phyloP scores from a whole-genome alignment of 2,329 filamentous ascomycete genomes.

The Sclerotinia minor region DNA sequence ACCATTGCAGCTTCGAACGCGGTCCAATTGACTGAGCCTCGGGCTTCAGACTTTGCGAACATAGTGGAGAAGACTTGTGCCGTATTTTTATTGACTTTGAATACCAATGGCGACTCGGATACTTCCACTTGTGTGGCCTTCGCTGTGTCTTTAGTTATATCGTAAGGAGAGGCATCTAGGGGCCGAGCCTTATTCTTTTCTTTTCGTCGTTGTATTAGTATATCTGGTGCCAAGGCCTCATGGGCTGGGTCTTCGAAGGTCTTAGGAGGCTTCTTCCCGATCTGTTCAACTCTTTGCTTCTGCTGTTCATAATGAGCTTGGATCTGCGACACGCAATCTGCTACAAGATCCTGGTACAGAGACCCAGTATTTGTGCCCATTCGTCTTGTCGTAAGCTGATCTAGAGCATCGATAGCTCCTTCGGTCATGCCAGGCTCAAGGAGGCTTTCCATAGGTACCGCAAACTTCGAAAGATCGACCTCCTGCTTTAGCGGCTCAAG shows the following conservation, averaged over 20 bases:
- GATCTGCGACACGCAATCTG: constrained; percentile 44
- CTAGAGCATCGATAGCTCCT: constrained; percentile 40
- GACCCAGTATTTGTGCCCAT: constrained; percentile 46
- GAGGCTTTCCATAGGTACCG: constrained; percentile 47
- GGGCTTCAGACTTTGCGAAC: constrained; percentile 34
- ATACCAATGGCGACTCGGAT: constrained; percentile 11
- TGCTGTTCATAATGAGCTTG: constrained; percentile 38
- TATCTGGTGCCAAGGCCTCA: constrained; percentile 31
- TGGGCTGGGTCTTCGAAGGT: constrained; percentile 26
- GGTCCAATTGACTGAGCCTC: constrained; percentile 18
- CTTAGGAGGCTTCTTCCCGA: constrained; percentile 15
- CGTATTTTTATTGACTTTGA: constrained; percentile 46
- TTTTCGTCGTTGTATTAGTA: constrained; percentile 42
- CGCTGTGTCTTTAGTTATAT: constrained; percentile 33
- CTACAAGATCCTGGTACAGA: constrained; percentile 48
- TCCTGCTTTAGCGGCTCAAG: constrained; percentile 44
- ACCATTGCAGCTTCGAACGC: constrained; percentile 47
- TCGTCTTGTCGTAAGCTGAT: constrained; percentile 45
- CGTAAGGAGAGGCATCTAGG: constrained; percentile 42
- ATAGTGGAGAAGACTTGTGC: constrained; percentile 44
- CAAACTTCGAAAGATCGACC: constrained; percentile 46
- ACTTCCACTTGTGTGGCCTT: neutral
- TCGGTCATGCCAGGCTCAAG: constrained; percentile 45
- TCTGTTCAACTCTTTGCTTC: constrained; percentile 31
- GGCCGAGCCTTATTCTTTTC: constrained; percentile 50